Conservation (phyloP, 495 filamentous ascomycete genomes). For the Margaritispora aquatica region DNA sequence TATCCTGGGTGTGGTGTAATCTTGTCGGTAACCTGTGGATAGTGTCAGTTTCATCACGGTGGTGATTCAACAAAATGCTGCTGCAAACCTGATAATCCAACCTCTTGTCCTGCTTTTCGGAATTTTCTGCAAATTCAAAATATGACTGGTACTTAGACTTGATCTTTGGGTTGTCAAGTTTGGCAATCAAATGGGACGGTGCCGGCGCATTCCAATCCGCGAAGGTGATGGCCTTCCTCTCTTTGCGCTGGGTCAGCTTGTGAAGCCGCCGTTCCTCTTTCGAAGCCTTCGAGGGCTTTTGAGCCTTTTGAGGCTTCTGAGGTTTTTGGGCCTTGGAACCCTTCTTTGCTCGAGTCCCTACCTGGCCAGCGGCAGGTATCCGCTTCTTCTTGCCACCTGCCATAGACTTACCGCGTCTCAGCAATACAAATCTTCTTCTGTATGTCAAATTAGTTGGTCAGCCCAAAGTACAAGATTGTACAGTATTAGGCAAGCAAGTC, state of each 20-base stretch:
- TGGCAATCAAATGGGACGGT: slow-evolving; percentile 20
- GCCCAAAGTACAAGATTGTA: not conserved
- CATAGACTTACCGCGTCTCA: not conserved
- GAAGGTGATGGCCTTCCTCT: slow-evolving; percentile 14
- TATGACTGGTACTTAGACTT: slow-evolving; percentile 45
- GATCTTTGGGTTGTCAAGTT: slow-evolving; percentile 19
- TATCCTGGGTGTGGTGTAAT: slow-evolving; percentile 64
- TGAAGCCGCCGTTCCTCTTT: slow-evolving; percentile 15
- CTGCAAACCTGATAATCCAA: slow-evolving; percentile 25
- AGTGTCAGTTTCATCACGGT: not conserved
- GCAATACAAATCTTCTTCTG: not conserved
- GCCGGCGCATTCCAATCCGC: slow-evolving; percentile 19
- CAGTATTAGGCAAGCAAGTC: not conserved
- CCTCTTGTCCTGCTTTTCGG: slow-evolving; percentile 51
- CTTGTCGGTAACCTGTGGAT: slow-evolving; percentile 35
- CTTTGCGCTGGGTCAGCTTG: slow-evolving; percentile 13
- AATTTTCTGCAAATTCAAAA: slow-evolving; percentile 48
- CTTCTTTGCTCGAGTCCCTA: not conserved
- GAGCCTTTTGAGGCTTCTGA: not conserved
- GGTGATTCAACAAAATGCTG: not conserved
- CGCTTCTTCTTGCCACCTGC: not conserved
- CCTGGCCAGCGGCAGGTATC: not conserved
- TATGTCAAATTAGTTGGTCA: not conserved
- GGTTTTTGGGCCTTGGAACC: not conserved
- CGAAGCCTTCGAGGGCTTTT: not conserved